These are phyloP conservation scores for Ceratocystis variospora DNA, from an alignment of 2,329 filamentous ascomycete genomes.

Conservation along the genomic window DNA sequence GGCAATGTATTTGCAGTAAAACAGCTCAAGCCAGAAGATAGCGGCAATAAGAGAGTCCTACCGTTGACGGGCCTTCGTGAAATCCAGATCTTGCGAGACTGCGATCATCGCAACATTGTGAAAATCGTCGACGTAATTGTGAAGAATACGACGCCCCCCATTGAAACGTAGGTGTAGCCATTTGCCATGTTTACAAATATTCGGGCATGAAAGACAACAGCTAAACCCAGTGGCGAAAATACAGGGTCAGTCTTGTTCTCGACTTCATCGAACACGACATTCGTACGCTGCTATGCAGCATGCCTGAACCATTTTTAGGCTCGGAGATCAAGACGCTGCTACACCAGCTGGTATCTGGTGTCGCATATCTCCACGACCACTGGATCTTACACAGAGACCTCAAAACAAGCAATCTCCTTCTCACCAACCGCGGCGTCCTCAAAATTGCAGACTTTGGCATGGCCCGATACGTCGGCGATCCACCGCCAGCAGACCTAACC, in stretches of 20 bases:
- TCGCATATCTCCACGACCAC: slow-evolving; percentile 72
- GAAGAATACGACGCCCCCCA: slow-evolving; percentile 43
- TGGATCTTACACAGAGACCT: slow-evolving; percentile 91
- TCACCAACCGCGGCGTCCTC: slow-evolving; percentile 87
- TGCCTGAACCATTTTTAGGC: slow-evolving; percentile 83
- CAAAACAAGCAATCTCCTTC: slow-evolving; percentile 84
- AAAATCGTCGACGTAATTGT: slow-evolving; percentile 71
- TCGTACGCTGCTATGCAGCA: slow-evolving; percentile 81
- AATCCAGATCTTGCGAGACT: slow-evolving; percentile 78
- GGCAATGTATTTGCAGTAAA: slow-evolving; percentile 82
- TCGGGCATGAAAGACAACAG: slow-evolving; percentile 10
- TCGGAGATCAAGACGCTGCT: slow-evolving; percentile 88
- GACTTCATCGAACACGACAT: slow-evolving; percentile 97
- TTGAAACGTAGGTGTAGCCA: slow-evolving; percentile 36
- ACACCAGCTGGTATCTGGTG: slow-evolving; percentile 64
- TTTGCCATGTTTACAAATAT: slow-evolving; percentile 17
- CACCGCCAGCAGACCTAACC: slow-evolving; percentile 61
- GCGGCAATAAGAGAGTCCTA: slow-evolving; percentile 35
- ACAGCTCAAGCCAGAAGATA: slow-evolving; percentile 67
- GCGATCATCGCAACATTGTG: slow-evolving; percentile 71
- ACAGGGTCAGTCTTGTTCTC: slow-evolving; percentile 81
- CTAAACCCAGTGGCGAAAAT: neutral
- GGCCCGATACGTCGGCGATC: slow-evolving; percentile 77
- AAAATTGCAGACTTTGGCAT: slow-evolving; percentile 98
- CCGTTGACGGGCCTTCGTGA: slow-evolving; percentile 87